Conservation (phyloP, 164 flowering plant species). For the Vitis cinerea region DNA sequence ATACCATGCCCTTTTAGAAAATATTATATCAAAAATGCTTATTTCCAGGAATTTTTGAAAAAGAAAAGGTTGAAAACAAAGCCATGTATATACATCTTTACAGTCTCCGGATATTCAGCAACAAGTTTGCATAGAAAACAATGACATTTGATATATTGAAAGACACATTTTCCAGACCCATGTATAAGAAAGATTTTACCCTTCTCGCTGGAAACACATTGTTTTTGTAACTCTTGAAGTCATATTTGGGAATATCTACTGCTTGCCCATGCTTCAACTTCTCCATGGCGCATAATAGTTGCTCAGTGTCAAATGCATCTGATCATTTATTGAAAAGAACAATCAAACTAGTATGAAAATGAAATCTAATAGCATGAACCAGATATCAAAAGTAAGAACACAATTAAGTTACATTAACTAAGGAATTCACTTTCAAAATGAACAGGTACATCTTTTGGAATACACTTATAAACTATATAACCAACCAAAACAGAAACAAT, state of each 20-base stretch:
- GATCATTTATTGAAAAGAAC: conserved; percentile 14
- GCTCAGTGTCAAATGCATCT: conserved; percentile 97
- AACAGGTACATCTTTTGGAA: background rate
- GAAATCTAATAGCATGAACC: background rate
- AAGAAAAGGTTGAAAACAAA: too few species aligned
- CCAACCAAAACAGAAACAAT: background rate
- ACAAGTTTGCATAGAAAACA: background rate
- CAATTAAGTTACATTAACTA: background rate
- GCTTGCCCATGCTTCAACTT: conserved; percentile 74
- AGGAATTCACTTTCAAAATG: too few species aligned
- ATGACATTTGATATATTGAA: background rate
- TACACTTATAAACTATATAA: background rate
- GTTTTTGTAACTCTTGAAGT: conserved; percentile 81
- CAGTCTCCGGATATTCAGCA: background rate
- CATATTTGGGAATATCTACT: conserved; percentile 90
- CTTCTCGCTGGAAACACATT: conserved; percentile 67
- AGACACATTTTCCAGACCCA: conserved; percentile 4
- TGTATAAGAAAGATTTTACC: conserved; percentile 33
- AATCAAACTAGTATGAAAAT: background rate
- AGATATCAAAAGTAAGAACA: background rate
- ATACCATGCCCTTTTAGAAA: too few species aligned
- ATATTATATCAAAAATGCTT: too few species aligned
- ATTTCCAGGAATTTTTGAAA: too few species aligned
- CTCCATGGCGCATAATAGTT: conserved; percentile 63
- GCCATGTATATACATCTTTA: too few species aligned